Evolutionary conservation across 495 filamentous ascomycete genomes (phyloP), one percentile per base, ranked within the genome.

Genomic region (Tuber magnatum): DNA sequence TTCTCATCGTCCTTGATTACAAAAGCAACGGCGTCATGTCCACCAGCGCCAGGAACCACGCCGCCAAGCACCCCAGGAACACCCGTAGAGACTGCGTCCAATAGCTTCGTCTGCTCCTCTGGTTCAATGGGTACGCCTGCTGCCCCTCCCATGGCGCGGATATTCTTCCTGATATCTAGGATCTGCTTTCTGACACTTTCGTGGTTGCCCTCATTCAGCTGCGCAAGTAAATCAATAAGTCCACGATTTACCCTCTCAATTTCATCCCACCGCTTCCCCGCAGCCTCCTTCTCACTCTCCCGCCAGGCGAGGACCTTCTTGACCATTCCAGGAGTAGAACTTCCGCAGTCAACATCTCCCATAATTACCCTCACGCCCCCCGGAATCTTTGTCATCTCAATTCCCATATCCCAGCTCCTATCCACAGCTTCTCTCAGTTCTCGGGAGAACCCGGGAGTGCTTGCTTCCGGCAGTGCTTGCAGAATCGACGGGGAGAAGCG

Each of bases 261-360:
- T 40, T 86, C 86, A 61, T 86, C 85, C 92, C 93, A 97, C 9
- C 94, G 83, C 73, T 82, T 78, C 74, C 89, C 88, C 18, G 94
- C 91, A 35, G 88, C 90, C n/a, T 86, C 84, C 20, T 85, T 85
- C 44, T 94, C 90, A 61, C 87, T 83, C 61, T 90, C 90, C 76
- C 91, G 87, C 95, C 95, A 99, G 68, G 87, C 87, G 6, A 97
- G 86, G 24, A 99, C 92, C 82, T 91, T 88, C 86, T 92, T 96
- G 39, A 97, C 95, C 94, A 99, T 97, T 9, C 93, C 90, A 0
- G 94, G 94, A 20, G 94, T 97, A 82, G 94, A 87, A n/a, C 90
- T 92, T 68, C 95, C 95, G 80, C 95, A 97, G 83, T 96, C 92
- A 24, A 99, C 95, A 82, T 99, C 95, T 76, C 93, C 97, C 89